Evolutionary conservation across 768 basidiomycete species (phyloP).

Genomic region (Tylopilus sp.): DNA sequence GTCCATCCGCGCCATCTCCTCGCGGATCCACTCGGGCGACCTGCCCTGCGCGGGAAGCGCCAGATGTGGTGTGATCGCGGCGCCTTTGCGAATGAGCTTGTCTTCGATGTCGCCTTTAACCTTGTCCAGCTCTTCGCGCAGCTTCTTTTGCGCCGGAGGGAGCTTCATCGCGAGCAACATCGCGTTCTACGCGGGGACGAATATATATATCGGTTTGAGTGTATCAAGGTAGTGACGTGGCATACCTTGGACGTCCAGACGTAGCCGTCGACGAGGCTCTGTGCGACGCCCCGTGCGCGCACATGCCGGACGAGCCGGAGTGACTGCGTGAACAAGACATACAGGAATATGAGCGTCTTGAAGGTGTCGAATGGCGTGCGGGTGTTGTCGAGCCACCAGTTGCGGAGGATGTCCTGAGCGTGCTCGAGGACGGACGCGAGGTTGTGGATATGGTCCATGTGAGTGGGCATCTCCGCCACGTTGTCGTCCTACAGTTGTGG

Average conservation of each 20-base stretch:
- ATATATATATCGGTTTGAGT: not conserved
- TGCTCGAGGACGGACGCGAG: too few species aligned
- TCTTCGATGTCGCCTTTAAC: constrained; percentile 64
- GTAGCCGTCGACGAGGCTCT: constrained; percentile 26
- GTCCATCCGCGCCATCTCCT: constrained; percentile 83
- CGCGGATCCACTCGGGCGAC: constrained; percentile 66
- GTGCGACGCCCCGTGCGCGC: constrained; percentile 34
- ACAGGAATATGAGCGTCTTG: constrained; percentile 35
- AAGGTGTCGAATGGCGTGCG: constrained; percentile 23
- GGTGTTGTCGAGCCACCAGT: constrained; percentile 13
- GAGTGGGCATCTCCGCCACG: too few species aligned
- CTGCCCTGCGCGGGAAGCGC: constrained; percentile 66
- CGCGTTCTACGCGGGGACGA: constrained; percentile 50
- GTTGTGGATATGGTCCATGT: too few species aligned
- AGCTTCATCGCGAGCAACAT: constrained; percentile 57
- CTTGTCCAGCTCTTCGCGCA: too few species aligned
- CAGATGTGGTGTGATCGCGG: constrained; percentile 63
- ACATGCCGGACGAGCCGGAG: constrained; percentile 32
- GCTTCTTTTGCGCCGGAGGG: constrained; percentile 57
- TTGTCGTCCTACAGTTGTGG: too few species aligned
- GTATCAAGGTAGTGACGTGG: not conserved
- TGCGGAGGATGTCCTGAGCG: too few species aligned
- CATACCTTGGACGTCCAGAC: constrained; percentile 26
- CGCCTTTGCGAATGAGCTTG: constrained; percentile 63
- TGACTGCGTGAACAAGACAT: constrained; percentile 25